A percentile compares a stretch with the other conserved stretches of the same genome.
Evolutionary conservation across 371 early-diverging fungal genomes (phyloP).

Genomic region (Conidiobolus incongruus): DNA sequence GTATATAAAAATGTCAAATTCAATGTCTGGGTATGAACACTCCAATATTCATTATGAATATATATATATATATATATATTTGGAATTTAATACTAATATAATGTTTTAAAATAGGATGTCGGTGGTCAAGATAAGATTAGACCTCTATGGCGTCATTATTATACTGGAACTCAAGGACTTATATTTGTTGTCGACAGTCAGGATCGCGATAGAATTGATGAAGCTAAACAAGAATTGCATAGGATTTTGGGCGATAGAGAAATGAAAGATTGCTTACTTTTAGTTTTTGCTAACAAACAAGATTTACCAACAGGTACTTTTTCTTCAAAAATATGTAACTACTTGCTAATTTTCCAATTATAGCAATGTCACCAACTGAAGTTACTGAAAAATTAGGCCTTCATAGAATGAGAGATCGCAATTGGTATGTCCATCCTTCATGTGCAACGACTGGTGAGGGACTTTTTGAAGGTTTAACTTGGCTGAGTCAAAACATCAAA

Average conservation of each 20-base stretch:
- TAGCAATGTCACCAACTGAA: constrained; percentile 54
- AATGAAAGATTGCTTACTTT: constrained; percentile 55
- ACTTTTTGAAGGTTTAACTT: constrained; percentile 65
- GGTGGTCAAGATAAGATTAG: constrained; percentile 82
- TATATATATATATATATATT: not conserved
- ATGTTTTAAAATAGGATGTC: constrained; percentile 31
- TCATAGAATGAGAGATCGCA: constrained; percentile 45
- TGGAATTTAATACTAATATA: not conserved
- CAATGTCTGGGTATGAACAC: constrained; percentile 53
- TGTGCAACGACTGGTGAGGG: constrained; percentile 77
- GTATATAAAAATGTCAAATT: constrained; percentile 80
- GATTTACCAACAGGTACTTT: constrained; percentile 44
- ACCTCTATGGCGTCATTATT: constrained; percentile 76
- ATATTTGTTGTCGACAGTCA: constrained; percentile 77
- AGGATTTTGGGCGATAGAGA: constrained; percentile 60
- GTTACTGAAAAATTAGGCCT: constrained; percentile 57
- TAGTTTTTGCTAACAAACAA: constrained; percentile 77
- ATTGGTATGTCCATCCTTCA: constrained; percentile 70
- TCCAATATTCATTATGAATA: constrained; percentile 1
- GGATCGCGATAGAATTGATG: constrained; percentile 60
- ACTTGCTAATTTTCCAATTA: not conserved
- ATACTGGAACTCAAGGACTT: constrained; percentile 64
- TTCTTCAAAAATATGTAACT: not conserved
- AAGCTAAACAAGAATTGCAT: constrained; percentile 61
- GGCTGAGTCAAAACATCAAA: constrained; percentile 75